A percentile compares a stretch with the other conserved stretches of the same genome.
These are phyloP conservation scores for Aspergillus vadensis DNA, from an alignment of 2,329 filamentous ascomycete genomes.

Conservation along the genomic window DNA sequence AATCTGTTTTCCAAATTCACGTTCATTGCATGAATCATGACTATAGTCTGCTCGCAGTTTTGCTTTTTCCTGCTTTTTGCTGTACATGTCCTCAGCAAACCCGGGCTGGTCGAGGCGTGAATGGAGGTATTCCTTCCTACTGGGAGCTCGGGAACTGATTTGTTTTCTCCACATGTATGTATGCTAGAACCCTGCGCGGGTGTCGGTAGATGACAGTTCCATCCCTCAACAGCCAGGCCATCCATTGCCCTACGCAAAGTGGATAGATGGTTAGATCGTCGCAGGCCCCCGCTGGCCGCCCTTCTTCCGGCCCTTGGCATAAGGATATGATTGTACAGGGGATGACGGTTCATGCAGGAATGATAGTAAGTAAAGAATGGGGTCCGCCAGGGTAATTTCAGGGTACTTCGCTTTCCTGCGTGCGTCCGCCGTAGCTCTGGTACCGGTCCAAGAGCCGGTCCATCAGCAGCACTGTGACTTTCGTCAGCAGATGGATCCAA, in stretches of 20 bases:
- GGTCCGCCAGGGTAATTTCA: constrained; percentile 11
- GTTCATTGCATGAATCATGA: not conserved
- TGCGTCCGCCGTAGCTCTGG: constrained; percentile 23
- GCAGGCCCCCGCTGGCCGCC: not conserved
- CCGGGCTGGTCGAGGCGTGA: not conserved
- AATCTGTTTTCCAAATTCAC: not conserved
- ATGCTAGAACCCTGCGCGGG: constrained; percentile 4
- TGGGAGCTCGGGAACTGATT: constrained; percentile 7
- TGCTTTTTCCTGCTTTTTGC: not conserved
- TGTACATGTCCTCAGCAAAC: not conserved
- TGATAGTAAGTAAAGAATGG: not conserved
- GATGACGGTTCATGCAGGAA: not conserved
- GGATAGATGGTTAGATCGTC: not conserved
- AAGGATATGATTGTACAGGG: not conserved
- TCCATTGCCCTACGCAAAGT: not conserved
- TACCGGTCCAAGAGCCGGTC: constrained; percentile 40
- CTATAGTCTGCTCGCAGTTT: not conserved
- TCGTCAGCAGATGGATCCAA: constrained; percentile 18
- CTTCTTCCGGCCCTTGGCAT: not conserved
- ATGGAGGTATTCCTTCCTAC: not conserved
- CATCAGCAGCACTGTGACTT: constrained; percentile 30
- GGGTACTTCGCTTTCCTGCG: constrained; percentile 26
- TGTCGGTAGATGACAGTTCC: constrained; percentile 11
- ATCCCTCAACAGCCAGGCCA: constrained; percentile 1
- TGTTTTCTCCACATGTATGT: constrained; percentile 2